Evolutionary conservation across 495 filamentous ascomycete species (phyloP).

Genomic region (Neurospora intermedia): DNA sequence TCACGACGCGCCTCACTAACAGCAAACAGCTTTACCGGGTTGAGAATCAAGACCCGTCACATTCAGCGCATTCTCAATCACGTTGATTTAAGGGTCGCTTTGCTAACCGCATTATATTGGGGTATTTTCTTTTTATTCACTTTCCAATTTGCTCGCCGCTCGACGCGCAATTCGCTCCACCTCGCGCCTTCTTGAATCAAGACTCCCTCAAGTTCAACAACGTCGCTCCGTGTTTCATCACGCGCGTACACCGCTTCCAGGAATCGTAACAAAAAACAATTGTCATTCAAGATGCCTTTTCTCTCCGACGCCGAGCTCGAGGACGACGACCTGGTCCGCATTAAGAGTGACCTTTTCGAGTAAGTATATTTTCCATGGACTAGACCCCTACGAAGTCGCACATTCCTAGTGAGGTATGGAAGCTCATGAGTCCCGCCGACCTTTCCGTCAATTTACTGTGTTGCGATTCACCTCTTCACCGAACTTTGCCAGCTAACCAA

Average conservation of each 20-base stretch:
- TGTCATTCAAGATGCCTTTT: constrained; percentile 6
- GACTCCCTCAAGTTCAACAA: background rate
- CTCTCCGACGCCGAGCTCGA: constrained; percentile 1
- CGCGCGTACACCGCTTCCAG: background rate
- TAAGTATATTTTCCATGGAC: constrained; percentile 5
- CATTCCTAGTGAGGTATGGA: background rate
- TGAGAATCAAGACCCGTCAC: background rate
- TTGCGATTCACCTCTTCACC: background rate
- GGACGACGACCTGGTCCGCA: constrained; percentile 5
- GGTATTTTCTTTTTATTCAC: background rate
- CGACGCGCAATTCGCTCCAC: background rate
- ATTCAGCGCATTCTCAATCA: background rate
- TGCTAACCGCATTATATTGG: background rate
- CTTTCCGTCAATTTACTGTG: background rate
- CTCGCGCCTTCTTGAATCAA: background rate
- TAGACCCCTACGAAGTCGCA: background rate
- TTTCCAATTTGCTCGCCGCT: background rate
- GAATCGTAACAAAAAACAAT: background rate
- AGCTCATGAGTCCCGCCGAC: background rate
- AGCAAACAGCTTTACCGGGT: background rate
- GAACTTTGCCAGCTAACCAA: background rate
- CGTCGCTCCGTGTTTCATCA: background rate
- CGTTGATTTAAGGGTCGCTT: background rate
- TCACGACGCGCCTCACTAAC: background rate
- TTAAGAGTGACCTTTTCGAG: constrained; percentile 18